Conservation (phyloP, 345 rosid species). For the Populus deltoides region DNA sequence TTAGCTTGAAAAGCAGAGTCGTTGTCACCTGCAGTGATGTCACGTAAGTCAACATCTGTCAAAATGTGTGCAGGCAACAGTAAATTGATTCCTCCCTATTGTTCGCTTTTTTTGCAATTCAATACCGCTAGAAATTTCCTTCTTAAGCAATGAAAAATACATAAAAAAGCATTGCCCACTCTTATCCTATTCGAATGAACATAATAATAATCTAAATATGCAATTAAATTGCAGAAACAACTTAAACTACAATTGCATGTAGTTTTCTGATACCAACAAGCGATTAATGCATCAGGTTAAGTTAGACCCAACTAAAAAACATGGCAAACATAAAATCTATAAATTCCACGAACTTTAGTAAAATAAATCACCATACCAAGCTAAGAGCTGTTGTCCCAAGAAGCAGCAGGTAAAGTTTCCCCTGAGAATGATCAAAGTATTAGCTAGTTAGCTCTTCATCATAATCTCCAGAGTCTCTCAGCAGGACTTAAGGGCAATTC, state of each 20-base stretch:
- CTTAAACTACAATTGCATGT: not conserved
- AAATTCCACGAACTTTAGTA: not conserved
- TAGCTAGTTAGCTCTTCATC: slow-evolving; percentile 3
- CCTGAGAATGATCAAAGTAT: slow-evolving; percentile 42
- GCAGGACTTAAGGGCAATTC: not conserved
- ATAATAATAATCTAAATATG: not conserved
- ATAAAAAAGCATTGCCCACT: not conserved
- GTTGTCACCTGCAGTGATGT: slow-evolving; percentile 69
- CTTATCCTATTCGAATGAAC: not conserved
- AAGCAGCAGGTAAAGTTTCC: slow-evolving; percentile 80
- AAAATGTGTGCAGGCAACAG: not conserved
- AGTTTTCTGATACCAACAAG: not conserved
- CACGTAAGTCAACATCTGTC: not conserved
- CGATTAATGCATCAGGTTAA: not conserved
- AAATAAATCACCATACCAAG: slow-evolving; percentile 42
- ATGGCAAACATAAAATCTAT: not conserved
- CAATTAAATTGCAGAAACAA: not conserved
- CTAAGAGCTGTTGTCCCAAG: slow-evolving; percentile 94
- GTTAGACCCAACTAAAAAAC: not conserved
- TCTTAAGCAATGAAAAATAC: not conserved
- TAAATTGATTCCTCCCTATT: not conserved
- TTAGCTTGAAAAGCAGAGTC: slow-evolving; percentile 91
- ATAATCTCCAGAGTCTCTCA: not conserved
- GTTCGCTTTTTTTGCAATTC: not conserved
- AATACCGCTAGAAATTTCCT: not conserved